phyloP scores from a whole-genome alignment of 164 flowering plant species.

The Nymphaea colorata region DNA sequence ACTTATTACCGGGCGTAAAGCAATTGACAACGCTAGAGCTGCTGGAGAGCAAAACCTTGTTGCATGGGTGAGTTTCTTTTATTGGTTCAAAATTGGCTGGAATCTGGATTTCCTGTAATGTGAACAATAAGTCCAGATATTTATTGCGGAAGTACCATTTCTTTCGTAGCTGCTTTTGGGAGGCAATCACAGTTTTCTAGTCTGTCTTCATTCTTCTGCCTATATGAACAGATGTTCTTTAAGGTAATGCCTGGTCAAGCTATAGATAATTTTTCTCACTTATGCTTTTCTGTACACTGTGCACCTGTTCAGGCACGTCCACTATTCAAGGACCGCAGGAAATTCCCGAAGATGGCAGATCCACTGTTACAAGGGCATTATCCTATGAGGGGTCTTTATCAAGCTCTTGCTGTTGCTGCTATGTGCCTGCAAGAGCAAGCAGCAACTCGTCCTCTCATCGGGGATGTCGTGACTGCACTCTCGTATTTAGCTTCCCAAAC shows the following conservation, averaged over 20 bases:
- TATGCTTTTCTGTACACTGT: too few relatives aligned
- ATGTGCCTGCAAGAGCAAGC: slow-evolving; percentile 98
- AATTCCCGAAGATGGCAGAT: slow-evolving; percentile 94
- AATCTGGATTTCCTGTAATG: too few relatives aligned
- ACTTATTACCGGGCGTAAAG: slow-evolving; percentile 89
- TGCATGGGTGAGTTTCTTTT: slow-evolving; percentile 57
- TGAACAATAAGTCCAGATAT: too few relatives aligned
- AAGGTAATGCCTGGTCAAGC: too few relatives aligned
- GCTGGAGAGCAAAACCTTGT: slow-evolving; percentile 86
- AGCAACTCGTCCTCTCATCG: slow-evolving; percentile 82
- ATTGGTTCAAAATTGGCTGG: too few relatives aligned
- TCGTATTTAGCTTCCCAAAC: slow-evolving; percentile 85
- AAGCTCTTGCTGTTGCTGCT: slow-evolving; percentile 95
- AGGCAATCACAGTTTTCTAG: too few relatives aligned
- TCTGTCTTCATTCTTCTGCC: too few relatives aligned
- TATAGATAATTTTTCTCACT: too few relatives aligned
- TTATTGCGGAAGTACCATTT: too few relatives aligned
- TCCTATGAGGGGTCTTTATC: slow-evolving; percentile 89
- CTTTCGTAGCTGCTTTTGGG: too few relatives aligned
- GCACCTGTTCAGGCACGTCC: slow-evolving; percentile 64
- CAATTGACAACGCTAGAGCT: slow-evolving; percentile 59
- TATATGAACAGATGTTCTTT: too few relatives aligned
- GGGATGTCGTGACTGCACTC: slow-evolving; percentile 91
- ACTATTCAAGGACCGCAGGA: slow-evolving; percentile 79
- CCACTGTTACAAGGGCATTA: slow-evolving; percentile 79